Percentiles rank a stretch among this genome's conserved stretches.
phyloP scores from a whole-genome alignment of 1,139 yeast species.

The Pichia sp. region DNA sequence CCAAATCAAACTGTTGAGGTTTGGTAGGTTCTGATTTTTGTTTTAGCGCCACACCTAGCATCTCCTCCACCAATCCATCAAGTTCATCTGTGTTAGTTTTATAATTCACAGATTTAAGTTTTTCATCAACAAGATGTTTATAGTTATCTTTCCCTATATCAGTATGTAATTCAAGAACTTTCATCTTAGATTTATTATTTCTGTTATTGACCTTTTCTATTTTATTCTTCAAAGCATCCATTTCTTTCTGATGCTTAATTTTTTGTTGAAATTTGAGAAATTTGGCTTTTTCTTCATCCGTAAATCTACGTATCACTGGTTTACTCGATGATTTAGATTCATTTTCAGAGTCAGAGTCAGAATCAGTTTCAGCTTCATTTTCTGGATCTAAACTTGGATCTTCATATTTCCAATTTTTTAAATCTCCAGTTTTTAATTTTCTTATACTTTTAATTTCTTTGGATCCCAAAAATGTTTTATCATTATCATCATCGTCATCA shows the following conservation, averaged over 20 bases:
- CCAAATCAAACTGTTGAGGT: slow-evolving; percentile 8
- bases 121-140: slow-evolving; percentile 14
- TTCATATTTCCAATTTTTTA: slow-evolving; percentile 3
- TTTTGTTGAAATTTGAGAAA: slow-evolving; percentile 20
- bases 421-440: slow-evolving; percentile 9
- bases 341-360: slow-evolving; percentile 4
- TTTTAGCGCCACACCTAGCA: slow-evolving; percentile 12
- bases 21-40: background rate
- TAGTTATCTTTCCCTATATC: slow-evolving; percentile 20
- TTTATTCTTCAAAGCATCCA: slow-evolving; percentile 12
- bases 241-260: slow-evolving; percentile 18
- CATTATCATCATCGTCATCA: slow-evolving; percentile 3
- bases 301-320: slow-evolving; percentile 17
- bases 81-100: slow-evolving; percentile 17
- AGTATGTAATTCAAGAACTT: slow-evolving; percentile 21
- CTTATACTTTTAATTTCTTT: slow-evolving; percentile 1
- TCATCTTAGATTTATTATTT: slow-evolving; percentile 1
- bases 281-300: slow-evolving; percentile 21
- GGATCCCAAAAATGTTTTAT: background rate
- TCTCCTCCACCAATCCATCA: slow-evolving; percentile 19
- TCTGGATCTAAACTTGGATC: slow-evolving; percentile 4
- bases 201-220: slow-evolving; percentile 17
- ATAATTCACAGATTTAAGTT: slow-evolving; percentile 3
- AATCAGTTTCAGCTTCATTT: slow-evolving; percentile 4
- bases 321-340: slow-evolving; percentile 3